Evolutionary conservation across 1,284 basidiomycete species (phyloP).

Genomic region (Sporisorium iseilematis-ciliati): DNA sequence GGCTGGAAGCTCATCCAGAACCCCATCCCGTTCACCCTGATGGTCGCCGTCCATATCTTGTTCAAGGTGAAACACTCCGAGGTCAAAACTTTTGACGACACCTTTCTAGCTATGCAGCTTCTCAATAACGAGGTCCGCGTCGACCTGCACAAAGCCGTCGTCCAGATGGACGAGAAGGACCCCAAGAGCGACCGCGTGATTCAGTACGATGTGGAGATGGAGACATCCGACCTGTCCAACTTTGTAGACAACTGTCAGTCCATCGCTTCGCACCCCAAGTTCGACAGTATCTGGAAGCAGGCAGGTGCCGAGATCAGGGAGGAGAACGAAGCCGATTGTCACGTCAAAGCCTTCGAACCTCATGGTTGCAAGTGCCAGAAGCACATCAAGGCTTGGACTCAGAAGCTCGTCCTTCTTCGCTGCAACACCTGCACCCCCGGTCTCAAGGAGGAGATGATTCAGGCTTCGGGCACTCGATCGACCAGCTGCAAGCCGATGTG

Average conservation of each 20-base stretch:
- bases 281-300: conserved; percentile 13
- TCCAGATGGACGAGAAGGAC: background rate
- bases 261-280: conserved; percentile 2
- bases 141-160: background rate
- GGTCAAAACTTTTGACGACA: background rate
- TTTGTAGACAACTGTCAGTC: background rate
- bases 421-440: conserved; percentile 3
- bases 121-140: background rate
- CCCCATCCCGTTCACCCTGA: conserved; percentile 1
- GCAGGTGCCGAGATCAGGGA: background rate
- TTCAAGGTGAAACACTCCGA: conserved; percentile 5
- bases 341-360: conserved; percentile 7
- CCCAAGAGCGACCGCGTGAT: background rate
- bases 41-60: conserved; percentile 7
- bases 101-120: background rate
- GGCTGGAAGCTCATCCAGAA: background rate
- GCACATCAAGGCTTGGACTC: conserved; percentile 5
- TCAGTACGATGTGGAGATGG: conserved; percentile 1
- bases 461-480: background rate
- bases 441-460: background rate
- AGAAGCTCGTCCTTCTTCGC: conserved; percentile 11
- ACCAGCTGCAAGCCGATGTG: too few species aligned
- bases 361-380: conserved; percentile 10
- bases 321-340: background rate
- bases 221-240: background rate